Conservation (phyloP, 2,329 filamentous ascomycete species). For the Lasiodiplodia gonubiensis region DNA sequence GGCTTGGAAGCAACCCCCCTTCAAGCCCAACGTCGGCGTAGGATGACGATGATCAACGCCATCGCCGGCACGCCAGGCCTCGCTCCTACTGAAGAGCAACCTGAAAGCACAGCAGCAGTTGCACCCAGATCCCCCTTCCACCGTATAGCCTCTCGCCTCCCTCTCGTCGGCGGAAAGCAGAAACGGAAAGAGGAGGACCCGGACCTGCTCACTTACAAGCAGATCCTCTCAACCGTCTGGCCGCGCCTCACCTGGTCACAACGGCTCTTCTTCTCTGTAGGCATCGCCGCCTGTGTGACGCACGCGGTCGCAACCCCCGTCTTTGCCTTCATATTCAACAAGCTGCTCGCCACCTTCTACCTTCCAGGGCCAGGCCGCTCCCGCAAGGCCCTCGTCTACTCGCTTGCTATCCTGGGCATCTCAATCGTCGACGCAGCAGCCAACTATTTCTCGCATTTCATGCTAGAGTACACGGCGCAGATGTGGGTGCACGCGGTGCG, state of each 20-base stretch:
- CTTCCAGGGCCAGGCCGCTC: constrained; percentile 50
- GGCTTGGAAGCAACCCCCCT: background rate
- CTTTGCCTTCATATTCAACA: constrained; percentile 78
- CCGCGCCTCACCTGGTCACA: constrained; percentile 62
- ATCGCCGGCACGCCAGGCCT: background rate
- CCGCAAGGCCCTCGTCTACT: constrained; percentile 66
- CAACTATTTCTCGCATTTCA: constrained; percentile 70
- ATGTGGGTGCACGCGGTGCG: constrained; percentile 78
- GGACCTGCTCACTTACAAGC: constrained; percentile 45
- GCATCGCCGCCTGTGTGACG: constrained; percentile 65
- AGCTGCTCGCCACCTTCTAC: constrained; percentile 74
- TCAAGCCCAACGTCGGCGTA: background rate
- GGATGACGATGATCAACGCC: background rate
- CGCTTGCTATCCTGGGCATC: constrained; percentile 70
- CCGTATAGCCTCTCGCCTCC: background rate
- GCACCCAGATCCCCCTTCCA: background rate
- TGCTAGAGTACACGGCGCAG: constrained; percentile 74
- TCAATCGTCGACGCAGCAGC: constrained; percentile 69
- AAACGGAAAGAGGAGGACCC: background rate
- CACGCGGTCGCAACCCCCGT: constrained; percentile 72
- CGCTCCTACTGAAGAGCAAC: background rate
- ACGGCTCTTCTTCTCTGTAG: constrained; percentile 63
- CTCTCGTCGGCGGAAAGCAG: background rate
- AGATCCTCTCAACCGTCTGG: constrained; percentile 74
- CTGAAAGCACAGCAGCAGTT: background rate